Conservation (phyloP, 768 basidiomycete genomes). For the Rhodotorula kratochvilovae region DNA sequence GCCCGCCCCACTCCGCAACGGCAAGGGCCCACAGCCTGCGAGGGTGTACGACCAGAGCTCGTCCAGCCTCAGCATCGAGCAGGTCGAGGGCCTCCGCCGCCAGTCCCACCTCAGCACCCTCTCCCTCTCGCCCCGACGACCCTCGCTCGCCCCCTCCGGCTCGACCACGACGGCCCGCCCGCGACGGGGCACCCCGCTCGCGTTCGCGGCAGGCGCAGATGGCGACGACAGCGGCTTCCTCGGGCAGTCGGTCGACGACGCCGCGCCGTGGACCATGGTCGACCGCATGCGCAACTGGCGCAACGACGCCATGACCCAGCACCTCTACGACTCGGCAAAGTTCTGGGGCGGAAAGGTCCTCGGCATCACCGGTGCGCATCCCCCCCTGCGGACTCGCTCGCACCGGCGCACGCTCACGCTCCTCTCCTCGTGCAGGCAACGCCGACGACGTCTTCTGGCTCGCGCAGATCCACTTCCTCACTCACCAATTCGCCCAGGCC, state of each 20-base stretch:
- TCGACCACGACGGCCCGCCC: conserved; percentile 15
- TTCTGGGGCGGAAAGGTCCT: conserved; percentile 99
- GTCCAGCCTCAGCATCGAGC: conserved; percentile 20
- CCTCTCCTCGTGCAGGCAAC: conserved; percentile 60
- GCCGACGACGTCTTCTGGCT: conserved; percentile 99
- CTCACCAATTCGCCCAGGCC: conserved; percentile 88
- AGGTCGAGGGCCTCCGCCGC: conserved; percentile 19
- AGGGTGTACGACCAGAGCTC: not conserved
- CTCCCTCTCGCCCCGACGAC: conserved; percentile 35
- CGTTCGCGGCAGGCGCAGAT: not conserved
- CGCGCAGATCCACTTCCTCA: conserved; percentile 94
- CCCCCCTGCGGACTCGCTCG: too few species aligned
- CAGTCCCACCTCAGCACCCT: conserved; percentile 33
- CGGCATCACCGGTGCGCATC: conserved; percentile 74
- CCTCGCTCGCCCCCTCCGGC: conserved; percentile 14
- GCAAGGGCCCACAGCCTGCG: not conserved
- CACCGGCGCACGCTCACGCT: not conserved
- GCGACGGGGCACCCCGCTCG: not conserved
- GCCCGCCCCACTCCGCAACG: not conserved
- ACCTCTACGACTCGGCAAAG: conserved; percentile 90
- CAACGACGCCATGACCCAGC: conserved; percentile 97
- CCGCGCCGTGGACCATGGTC: conserved; percentile 67
- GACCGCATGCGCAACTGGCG: conserved; percentile 96
- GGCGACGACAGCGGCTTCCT: conserved; percentile 1
- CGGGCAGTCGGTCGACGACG: conserved; percentile 13